Evolutionary conservation across 2,329 filamentous ascomycete species (phyloP).

Genomic region (Cryphonectria carpinicola): DNA sequence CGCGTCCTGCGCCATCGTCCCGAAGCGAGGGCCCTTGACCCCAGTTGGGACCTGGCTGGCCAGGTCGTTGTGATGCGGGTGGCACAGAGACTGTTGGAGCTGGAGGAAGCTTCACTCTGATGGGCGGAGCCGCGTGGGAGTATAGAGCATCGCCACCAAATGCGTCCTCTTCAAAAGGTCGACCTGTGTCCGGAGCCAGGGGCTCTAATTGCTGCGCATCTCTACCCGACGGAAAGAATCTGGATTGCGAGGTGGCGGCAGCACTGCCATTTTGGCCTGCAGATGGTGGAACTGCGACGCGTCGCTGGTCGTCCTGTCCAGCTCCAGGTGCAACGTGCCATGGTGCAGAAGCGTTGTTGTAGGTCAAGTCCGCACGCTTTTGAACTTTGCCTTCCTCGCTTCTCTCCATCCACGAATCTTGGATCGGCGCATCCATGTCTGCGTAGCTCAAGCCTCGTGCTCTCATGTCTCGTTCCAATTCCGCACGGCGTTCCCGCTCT

Average conservation of each 20-base stretch:
- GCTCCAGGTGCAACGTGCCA: constrained; percentile 13
- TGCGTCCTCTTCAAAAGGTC: constrained; percentile 69
- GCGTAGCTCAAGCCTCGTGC: constrained; percentile 50
- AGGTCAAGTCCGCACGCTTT: constrained; percentile 35
- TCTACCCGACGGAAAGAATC: constrained; percentile 62
- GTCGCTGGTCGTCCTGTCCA: constrained; percentile 16
- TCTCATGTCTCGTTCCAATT: constrained; percentile 48
- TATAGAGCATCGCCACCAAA: constrained; percentile 68
- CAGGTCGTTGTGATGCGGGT: constrained; percentile 34
- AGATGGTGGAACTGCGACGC: constrained; percentile 10
- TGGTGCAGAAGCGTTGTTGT: constrained; percentile 30
- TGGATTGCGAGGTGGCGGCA: constrained; percentile 42
- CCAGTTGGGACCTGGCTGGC: constrained; percentile 42
- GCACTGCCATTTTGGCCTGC: constrained; percentile 13
- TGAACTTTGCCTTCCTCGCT: constrained; percentile 41
- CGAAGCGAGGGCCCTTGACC: constrained; percentile 40
- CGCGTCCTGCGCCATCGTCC: constrained; percentile 35
- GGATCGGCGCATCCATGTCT: constrained; percentile 53
- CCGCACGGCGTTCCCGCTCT: constrained; percentile 44
- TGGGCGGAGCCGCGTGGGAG: constrained; percentile 72
- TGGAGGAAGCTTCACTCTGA: constrained; percentile 80
- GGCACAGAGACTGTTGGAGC: constrained; percentile 43
- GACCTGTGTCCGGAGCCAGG: constrained; percentile 41
- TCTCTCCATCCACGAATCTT: constrained; percentile 58
- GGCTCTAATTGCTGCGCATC: constrained; percentile 20